Conservation (phyloP, 129 eudicot species). For the Flaveria brownii region DNA sequence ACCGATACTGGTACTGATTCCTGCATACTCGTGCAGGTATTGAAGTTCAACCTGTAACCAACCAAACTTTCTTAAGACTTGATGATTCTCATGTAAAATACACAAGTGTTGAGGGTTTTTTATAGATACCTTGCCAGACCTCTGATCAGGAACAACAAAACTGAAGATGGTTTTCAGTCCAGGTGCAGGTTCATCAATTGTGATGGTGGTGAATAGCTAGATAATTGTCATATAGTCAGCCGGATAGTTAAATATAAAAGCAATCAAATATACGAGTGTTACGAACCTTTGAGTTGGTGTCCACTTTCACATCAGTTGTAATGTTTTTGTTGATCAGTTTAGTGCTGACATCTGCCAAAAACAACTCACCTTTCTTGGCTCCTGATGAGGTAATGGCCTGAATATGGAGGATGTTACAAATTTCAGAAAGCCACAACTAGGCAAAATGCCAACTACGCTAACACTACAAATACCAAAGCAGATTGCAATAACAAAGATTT, state of each 20-base stretch:
- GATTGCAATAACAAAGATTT: not conserved
- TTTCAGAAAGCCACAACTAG: too few relatives aligned
- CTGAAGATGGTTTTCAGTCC: slow-evolving; percentile 77
- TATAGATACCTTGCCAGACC: slow-evolving; percentile 66
- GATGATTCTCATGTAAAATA: not conserved
- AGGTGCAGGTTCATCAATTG: slow-evolving; percentile 77
- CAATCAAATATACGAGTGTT: not conserved
- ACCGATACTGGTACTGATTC: slow-evolving; percentile 79
- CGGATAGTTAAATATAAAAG: not conserved
- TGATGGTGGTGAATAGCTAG: slow-evolving; percentile 65
- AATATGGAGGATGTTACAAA: slow-evolving; percentile 15
- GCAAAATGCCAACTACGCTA: not conserved
- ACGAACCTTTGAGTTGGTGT: slow-evolving; percentile 77
- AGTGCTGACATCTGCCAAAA: slow-evolving; percentile 75
- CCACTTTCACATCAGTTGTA: slow-evolving; percentile 88
- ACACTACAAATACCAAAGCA: not conserved
- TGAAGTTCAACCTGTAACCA: slow-evolving; percentile 71
- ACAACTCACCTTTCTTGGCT: slow-evolving; percentile 61
- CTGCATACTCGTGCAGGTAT: slow-evolving; percentile 79
- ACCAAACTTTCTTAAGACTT: slow-evolving; percentile 22
- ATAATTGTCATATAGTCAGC: slow-evolving; percentile 16
- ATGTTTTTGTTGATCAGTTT: slow-evolving; percentile 76
- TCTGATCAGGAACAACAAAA: slow-evolving; percentile 63
- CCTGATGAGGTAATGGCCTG: slow-evolving; percentile 91
- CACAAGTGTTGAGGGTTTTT: not conserved